Evolutionary conservation across 495 filamentous ascomycete genomes (phyloP).

Genomic region (Aspergillus steynii): DNA sequence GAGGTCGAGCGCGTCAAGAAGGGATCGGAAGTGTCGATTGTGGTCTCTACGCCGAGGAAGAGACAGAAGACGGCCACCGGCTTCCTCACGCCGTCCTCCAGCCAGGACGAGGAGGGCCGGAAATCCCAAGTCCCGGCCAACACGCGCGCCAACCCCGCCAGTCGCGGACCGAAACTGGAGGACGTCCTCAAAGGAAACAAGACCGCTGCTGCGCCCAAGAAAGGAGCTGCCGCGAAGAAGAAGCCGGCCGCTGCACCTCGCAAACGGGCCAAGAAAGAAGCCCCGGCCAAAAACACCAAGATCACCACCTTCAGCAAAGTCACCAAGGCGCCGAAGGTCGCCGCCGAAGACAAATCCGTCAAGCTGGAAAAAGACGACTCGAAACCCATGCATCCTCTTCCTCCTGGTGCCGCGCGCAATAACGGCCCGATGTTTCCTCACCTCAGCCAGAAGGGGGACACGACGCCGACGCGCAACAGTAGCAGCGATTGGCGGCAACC

Average conservation of each 20-base stretch:
- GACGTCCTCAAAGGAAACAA: constrained; percentile 35
- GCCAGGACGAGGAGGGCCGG: constrained; percentile 37
- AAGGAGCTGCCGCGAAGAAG: constrained; percentile 20
- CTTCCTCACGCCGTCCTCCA: constrained; percentile 66
- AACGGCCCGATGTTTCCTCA: constrained; percentile 38
- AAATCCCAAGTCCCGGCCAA: constrained; percentile 25
- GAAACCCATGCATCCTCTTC: constrained; percentile 42
- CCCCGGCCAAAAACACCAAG: constrained; percentile 29
- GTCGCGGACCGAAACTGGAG: constrained; percentile 30
- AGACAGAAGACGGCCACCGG: constrained; percentile 38
- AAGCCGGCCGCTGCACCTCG: constrained; percentile 6
- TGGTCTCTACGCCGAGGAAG: constrained; percentile 45
- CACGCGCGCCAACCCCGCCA: constrained; percentile 28
- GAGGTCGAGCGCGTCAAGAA: constrained; percentile 40
- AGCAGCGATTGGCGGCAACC: constrained; percentile 17
- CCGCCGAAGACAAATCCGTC: constrained; percentile 22
- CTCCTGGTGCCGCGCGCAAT: constrained; percentile 41
- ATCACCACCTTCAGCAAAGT: constrained; percentile 43
- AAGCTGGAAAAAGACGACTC: constrained; percentile 29
- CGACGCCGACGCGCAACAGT: constrained; percentile 13
- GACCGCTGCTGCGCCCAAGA: constrained; percentile 18
- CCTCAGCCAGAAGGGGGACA: constrained; percentile 20
- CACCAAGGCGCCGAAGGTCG: constrained; percentile 34
- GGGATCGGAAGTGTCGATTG: constrained; percentile 38
- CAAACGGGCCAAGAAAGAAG: constrained; percentile 22